Conservation (phyloP, 2,329 filamentous ascomycete genomes). For the Pestalotiopsis sp. region DNA sequence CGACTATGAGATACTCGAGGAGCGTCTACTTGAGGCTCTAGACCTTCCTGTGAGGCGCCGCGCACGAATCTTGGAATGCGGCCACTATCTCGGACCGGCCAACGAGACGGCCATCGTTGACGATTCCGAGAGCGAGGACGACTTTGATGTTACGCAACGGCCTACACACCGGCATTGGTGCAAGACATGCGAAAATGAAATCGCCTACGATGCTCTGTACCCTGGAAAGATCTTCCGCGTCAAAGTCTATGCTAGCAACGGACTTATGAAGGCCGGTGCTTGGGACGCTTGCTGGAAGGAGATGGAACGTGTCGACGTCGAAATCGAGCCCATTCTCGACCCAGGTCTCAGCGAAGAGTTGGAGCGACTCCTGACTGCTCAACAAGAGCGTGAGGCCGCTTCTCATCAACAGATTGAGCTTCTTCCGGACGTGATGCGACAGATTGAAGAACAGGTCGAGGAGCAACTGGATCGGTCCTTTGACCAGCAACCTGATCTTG, state of each 20-base stretch:
- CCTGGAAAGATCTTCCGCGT: conserved; percentile 69
- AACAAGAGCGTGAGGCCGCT: conserved; percentile 40
- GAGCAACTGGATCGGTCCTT: conserved; percentile 30
- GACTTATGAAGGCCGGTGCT: conserved; percentile 86
- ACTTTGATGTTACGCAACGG: conserved; percentile 39
- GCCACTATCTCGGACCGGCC: conserved; percentile 71
- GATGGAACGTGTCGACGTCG: conserved; percentile 98
- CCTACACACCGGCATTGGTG: conserved; percentile 56
- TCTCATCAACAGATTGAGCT: conserved; percentile 34
- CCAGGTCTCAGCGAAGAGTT: conserved; percentile 61
- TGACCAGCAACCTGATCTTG: conserved; percentile 26
- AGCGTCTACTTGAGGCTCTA: conserved; percentile 74
- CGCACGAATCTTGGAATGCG: conserved; percentile 75
- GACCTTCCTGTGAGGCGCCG: conserved; percentile 67
- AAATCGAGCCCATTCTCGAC: conserved; percentile 77
- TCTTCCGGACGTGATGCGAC: conserved; percentile 34
- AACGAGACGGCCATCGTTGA: conserved; percentile 50
- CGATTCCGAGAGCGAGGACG: conserved; percentile 50
- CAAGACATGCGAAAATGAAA: conserved; percentile 56
- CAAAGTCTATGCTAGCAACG: conserved; percentile 93
- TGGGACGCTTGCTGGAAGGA: conserved; percentile 95
- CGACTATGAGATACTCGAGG: conserved; percentile 80
- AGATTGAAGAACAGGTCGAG: conserved; percentile 39
- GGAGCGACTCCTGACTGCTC: conserved; percentile 53
- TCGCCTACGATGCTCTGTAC: conserved; percentile 56